Percentiles rank a stretch among this genome's conserved stretches.
Evolutionary conservation across 257 asterid species (phyloP).

Genomic region (Cordia subcordata): DNA sequence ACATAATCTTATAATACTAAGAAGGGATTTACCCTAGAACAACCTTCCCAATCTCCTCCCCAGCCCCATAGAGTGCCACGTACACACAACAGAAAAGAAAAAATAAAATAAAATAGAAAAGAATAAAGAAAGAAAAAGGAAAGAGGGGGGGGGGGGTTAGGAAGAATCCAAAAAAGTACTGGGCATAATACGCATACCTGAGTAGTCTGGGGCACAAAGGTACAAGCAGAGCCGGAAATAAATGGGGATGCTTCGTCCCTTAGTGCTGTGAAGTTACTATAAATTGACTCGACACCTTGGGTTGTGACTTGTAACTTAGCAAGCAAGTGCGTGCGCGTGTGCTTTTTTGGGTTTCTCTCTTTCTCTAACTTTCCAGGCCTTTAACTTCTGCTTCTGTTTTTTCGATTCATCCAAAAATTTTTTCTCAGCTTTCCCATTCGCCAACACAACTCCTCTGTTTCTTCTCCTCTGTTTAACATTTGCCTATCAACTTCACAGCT

Average conservation of each 20-base stretch:
- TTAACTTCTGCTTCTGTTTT: too few species aligned
- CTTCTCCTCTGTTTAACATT: constrained; percentile 21
- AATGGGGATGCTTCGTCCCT: constrained; percentile 33
- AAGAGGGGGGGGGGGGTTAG: not conserved
- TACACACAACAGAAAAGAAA: too few species aligned
- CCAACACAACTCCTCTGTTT: constrained; percentile 2
- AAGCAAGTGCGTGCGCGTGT: not conserved
- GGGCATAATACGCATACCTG: not conserved
- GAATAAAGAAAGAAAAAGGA: too few species aligned
- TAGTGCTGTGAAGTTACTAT: constrained; percentile 12
- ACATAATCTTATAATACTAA: too few species aligned
- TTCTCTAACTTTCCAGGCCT: not conserved
- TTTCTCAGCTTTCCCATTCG: not conserved
- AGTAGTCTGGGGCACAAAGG: not conserved
- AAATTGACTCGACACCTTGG: not conserved
- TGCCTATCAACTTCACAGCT: constrained; percentile 13
- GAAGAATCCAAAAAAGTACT: not conserved
- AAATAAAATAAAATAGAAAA: too few species aligned
- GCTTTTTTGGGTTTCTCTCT: not conserved
- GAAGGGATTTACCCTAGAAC: too few species aligned
- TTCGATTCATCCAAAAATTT: too few species aligned
- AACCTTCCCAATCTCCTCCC: too few species aligned
- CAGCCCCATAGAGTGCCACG: too few species aligned
- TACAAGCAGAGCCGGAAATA: constrained; percentile 20
- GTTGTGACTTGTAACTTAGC: constrained; percentile 44